A percentile compares a stretch with the other conserved stretches of the same genome.
Conservation (phyloP, 2,329 filamentous ascomycete species). For the Fusarium floridanum region DNA sequence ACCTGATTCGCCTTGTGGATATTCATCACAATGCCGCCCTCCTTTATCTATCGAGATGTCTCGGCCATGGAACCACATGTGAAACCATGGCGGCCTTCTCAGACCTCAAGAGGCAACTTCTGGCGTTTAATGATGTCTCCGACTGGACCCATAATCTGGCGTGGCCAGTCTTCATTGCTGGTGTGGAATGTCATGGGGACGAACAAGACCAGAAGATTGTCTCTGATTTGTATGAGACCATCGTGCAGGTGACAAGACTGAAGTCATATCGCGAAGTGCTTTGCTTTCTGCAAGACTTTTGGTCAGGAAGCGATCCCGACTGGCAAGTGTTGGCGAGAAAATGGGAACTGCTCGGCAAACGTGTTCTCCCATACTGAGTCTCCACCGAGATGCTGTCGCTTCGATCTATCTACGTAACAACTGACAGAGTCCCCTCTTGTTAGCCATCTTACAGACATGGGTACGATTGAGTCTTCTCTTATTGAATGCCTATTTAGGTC, state of each 20-base stretch:
- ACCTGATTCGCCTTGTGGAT: conserved; percentile 48
- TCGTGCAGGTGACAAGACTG: conserved; percentile 7
- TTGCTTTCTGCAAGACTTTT: conserved; percentile 39
- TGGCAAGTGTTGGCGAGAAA: conserved; percentile 44
- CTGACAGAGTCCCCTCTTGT: background rate
- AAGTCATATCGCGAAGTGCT: conserved; percentile 9
- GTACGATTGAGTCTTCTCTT: background rate
- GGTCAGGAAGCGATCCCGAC: conserved; percentile 41
- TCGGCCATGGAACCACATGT: conserved; percentile 16
- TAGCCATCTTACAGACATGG: background rate
- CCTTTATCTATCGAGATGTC: conserved; percentile 46
- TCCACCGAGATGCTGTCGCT: background rate
- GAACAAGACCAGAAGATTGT: background rate
- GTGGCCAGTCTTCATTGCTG: conserved; percentile 49
- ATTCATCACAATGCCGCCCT: conserved; percentile 47
- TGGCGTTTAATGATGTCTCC: background rate
- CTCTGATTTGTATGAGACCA: background rate
- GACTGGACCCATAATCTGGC: conserved; percentile 47
- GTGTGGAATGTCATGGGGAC: conserved; percentile 44
- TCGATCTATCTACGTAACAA: background rate
- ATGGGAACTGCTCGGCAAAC: conserved; percentile 8
- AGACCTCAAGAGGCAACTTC: background rate
- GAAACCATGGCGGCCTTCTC: background rate
- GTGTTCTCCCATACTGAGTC: background rate
- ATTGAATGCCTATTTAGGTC: background rate